These are phyloP conservation scores for Dalechampia spathulata DNA, from an alignment of 441 rosid species.

Conservation along the genomic window DNA sequence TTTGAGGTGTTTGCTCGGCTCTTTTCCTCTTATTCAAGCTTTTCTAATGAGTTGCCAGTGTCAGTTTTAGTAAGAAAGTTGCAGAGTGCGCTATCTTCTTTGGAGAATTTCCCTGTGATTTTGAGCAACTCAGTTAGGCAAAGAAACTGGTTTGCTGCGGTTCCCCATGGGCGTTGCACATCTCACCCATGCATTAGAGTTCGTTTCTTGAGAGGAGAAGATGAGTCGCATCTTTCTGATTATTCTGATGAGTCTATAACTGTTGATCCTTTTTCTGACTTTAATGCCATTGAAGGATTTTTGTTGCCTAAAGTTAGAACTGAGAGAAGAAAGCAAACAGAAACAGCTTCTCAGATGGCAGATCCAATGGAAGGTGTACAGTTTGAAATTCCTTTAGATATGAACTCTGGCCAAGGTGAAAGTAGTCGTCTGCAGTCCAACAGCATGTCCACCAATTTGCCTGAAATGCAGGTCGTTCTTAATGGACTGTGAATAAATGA, in stretches of 20 bases:
- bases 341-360: conserved; percentile 28
- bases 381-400: conserved; percentile 32
- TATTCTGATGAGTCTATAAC: conserved; percentile 47
- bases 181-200: conserved; percentile 69
- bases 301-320: conserved; percentile 55
- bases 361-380: conserved; percentile 33
- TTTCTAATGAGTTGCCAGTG: conserved; percentile 46
- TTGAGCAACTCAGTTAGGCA: conserved; percentile 48
- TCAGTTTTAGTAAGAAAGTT: conserved; percentile 57
- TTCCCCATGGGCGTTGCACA: conserved; percentile 53
- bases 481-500: not conserved
- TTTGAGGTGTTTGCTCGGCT: conserved; percentile 62
- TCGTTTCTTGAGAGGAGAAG: conserved; percentile 66
- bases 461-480: conserved; percentile 50
- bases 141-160: conserved; percentile 53
- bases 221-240: conserved; percentile 58
- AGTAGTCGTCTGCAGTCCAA: conserved; percentile 41
- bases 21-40: conserved; percentile 40
- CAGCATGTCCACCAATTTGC: conserved; percentile 29
- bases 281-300: conserved; percentile 61
- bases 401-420: conserved; percentile 39
- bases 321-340: conserved; percentile 29
- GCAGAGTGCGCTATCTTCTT: conserved; percentile 74
- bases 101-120: conserved; percentile 82
- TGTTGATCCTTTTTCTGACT: conserved; percentile 78